A percentile compares a stretch with the other conserved stretches of the same genome.
Conservation (phyloP, 2,329 filamentous ascomycete genomes). For the Pezicula radicicola region DNA sequence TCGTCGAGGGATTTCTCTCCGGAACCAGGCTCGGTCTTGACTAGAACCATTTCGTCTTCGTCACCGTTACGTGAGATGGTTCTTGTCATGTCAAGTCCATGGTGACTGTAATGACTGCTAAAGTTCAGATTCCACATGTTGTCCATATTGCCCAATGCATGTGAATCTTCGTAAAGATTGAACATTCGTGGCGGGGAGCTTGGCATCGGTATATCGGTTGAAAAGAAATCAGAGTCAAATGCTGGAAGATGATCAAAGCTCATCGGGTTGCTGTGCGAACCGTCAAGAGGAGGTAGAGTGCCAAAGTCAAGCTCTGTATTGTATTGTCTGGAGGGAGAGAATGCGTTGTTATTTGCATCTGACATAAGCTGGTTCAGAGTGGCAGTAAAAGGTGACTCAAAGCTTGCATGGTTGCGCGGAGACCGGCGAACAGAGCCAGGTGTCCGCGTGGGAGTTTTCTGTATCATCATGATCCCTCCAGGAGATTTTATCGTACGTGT, state of each 20-base stretch:
- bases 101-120: background rate
- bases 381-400: conserved; percentile 33
- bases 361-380: conserved; percentile 28
- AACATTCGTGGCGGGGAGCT: conserved; percentile 40
- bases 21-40: conserved; percentile 18
- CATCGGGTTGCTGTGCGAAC: conserved; percentile 10
- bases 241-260: conserved; percentile 21
- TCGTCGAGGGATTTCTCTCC: background rate
- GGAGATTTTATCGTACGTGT: conserved; percentile 19
- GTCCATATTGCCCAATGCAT: conserved; percentile 18
- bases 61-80: background rate
- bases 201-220: conserved; percentile 41
- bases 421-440: conserved; percentile 21
- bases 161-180: conserved; percentile 26
- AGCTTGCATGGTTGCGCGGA: conserved; percentile 20
- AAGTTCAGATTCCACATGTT: conserved; percentile 23
- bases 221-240: conserved; percentile 36
- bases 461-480: conserved; percentile 17
- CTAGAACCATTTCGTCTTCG: conserved; percentile 1
- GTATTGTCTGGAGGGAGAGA: conserved; percentile 20
- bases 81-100: background rate
- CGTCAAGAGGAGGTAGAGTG: conserved; percentile 23
- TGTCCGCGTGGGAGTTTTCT: conserved; percentile 24
- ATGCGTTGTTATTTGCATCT: conserved; percentile 21
- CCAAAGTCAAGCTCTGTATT: conserved; percentile 28